These are phyloP conservation scores for Herpetospermum pedunculosum DNA, from an alignment of 306 rosid species.

Conservation along the genomic window DNA sequence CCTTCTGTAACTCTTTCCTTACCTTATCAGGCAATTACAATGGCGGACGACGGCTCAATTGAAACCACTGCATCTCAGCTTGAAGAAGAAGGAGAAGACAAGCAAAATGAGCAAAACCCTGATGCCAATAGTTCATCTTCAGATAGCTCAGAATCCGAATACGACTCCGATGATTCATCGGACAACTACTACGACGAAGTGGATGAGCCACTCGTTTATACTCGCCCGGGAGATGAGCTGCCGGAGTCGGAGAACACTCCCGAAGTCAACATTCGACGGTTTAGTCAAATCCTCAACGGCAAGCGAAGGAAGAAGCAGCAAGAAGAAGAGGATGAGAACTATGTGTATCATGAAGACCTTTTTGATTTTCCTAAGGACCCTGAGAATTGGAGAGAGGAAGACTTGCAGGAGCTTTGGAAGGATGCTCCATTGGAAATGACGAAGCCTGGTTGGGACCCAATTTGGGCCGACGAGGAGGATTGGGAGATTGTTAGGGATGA, in stretches of 20 bases:
- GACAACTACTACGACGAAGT: constrained; percentile 1
- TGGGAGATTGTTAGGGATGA: constrained; percentile 36
- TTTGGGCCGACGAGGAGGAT: constrained; percentile 43
- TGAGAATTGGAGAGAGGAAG: constrained; percentile 67
- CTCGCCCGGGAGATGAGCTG: constrained; percentile 13
- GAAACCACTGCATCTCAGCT: neutral
- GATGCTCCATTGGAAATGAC: constrained; percentile 33
- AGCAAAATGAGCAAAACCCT: neutral
- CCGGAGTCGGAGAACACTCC: constrained; percentile 21
- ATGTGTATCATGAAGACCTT: constrained; percentile 11
- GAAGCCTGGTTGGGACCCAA: constrained; percentile 90
- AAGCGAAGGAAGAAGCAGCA: constrained; percentile 12
- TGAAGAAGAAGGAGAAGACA: constrained; percentile 4
- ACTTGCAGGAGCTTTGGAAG: constrained; percentile 65
- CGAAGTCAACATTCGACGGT: constrained; percentile 23
- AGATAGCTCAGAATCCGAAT: constrained; percentile 13
- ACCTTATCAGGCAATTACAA: neutral
- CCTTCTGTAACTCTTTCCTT: constrained; percentile 1
- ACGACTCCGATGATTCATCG: constrained; percentile 17
- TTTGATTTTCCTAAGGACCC: constrained; percentile 63
- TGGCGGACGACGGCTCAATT: constrained; percentile 10
- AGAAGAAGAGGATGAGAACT: constrained; percentile 15
- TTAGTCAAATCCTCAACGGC: constrained; percentile 17
- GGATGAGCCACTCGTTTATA: constrained; percentile 14
- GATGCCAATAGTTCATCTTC: neutral